Evolutionary conservation across 1,284 basidiomycete species (phyloP).

Genomic region (Cystobasidium slooffiae): DNA sequence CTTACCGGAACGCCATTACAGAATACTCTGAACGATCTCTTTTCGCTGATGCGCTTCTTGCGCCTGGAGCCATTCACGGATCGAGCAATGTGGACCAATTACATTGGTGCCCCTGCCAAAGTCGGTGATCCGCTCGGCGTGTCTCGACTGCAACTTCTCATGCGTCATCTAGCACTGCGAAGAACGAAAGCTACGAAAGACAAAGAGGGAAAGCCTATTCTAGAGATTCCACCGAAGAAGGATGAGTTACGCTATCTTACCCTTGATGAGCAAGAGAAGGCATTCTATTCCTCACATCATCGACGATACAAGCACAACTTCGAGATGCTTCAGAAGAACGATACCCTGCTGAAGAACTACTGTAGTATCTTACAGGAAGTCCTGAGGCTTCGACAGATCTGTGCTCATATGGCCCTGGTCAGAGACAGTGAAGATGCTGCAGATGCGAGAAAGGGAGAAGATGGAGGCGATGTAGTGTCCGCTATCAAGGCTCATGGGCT

Average conservation of each 20-base stretch:
- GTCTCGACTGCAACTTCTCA: slow-evolving; percentile 91
- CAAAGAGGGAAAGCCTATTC: slow-evolving; percentile 78
- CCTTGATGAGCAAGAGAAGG: slow-evolving; percentile 79
- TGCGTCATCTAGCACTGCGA: slow-evolving; percentile 94
- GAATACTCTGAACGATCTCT: slow-evolving; percentile 98
- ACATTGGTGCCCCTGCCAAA: slow-evolving; percentile 88
- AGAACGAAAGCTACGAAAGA: slow-evolving; percentile 90
- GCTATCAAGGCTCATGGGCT: slow-evolving; percentile 81
- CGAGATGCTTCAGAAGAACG: slow-evolving; percentile 80
- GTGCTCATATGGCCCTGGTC: slow-evolving; percentile 92
- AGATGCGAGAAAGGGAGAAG: slow-evolving; percentile 60
- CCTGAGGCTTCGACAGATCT: slow-evolving; percentile 91
- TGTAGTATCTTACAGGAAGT: slow-evolving; percentile 97
- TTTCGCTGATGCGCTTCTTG: slow-evolving; percentile 93
- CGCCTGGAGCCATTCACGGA: slow-evolving; percentile 91
- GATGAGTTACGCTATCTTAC: slow-evolving; percentile 84
- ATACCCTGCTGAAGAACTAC: slow-evolving; percentile 94
- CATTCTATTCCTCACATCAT: slow-evolving; percentile 86
- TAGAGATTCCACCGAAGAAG: slow-evolving; percentile 82
- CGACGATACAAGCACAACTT: slow-evolving; percentile 88
- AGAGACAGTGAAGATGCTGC: slow-evolving; percentile 59
- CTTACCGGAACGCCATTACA: slow-evolving; percentile 98
- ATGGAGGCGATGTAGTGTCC: slow-evolving; percentile 63
- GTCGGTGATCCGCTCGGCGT: slow-evolving; percentile 88
- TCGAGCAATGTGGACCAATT: slow-evolving; percentile 89